These are phyloP conservation scores for Monilinia polystroma DNA, from an alignment of 2,329 filamentous ascomycete species.

Conservation along the genomic window DNA sequence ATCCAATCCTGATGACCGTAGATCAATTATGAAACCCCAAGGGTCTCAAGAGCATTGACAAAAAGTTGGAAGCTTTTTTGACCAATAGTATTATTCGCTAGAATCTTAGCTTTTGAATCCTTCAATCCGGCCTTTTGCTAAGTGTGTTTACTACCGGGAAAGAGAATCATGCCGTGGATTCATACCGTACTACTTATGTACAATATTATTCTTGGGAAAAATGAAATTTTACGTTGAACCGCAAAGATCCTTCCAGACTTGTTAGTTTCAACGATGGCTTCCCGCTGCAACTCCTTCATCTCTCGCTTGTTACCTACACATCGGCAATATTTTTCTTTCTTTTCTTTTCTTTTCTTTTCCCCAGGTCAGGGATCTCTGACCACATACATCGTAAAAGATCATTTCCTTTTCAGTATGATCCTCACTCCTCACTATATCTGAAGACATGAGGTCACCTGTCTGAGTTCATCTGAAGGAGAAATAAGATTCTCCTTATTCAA, in stretches of 20 bases:
- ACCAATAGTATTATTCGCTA: constrained; percentile 8
- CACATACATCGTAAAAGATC: constrained; percentile 4
- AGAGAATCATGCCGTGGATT: constrained; percentile 8
- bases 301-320: neutral
- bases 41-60: constrained; percentile 8
- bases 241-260: constrained; percentile 1
- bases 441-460: constrained; percentile 20
- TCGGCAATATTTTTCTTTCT: neutral
- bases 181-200: neutral
- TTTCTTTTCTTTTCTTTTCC: neutral
- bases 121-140: neutral
- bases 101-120: neutral
- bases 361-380: neutral
- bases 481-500: constrained; percentile 19
- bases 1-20: constrained; percentile 15
- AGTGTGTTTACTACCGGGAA: constrained; percentile 1
- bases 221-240: constrained; percentile 2
- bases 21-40: constrained; percentile 21
- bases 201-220: neutral
- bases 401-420: constrained; percentile 19
- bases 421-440: constrained; percentile 11
- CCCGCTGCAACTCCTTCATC: constrained; percentile 16
- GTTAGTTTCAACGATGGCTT: neutral
- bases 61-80: neutral
- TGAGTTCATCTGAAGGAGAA: constrained; percentile 11